Percentiles rank a stretch among this genome's conserved stretches.
phyloP scores from a whole-genome alignment of 1,139 yeast genomes.

The Kluyveromyces sp. region DNA sequence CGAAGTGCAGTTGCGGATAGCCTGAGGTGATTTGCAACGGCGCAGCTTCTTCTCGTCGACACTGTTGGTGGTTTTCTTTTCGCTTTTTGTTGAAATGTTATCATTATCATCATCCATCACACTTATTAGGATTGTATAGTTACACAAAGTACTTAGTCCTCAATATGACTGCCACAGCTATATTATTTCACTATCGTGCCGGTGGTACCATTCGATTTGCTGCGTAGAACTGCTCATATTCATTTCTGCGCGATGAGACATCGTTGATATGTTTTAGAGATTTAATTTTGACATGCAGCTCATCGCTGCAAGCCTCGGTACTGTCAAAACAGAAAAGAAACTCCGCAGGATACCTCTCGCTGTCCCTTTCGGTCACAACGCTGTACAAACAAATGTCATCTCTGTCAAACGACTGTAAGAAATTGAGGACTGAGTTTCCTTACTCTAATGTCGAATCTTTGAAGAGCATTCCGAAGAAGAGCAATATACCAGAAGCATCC shows the following conservation, averaged over 20 bases:
- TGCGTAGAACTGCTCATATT: no score
- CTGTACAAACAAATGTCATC: not conserved
- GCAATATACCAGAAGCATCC: conserved; percentile 24
- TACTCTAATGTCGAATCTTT: conserved; percentile 13
- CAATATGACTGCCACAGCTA: not conserved
- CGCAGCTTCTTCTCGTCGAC: not conserved
- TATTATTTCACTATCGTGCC: not conserved
- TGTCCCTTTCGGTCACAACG: no score
- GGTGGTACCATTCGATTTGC: no score
- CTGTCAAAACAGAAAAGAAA: no score
- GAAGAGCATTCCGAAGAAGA: conserved; percentile 20
- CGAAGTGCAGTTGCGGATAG: not conserved
- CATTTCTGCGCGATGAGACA: no score
- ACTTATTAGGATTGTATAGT: conserved; percentile 5
- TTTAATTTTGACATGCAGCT: not conserved
- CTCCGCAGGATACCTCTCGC: no score
- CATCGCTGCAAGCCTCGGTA: no score
- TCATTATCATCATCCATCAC: not conserved
- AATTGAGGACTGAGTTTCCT: conserved; percentile 6
- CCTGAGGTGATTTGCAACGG: not conserved
- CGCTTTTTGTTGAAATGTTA: conserved; percentile 1
- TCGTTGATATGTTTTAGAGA: no score
- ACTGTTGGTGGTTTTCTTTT: conserved; percentile 1
- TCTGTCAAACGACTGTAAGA: not conserved
- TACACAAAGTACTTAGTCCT: conserved; percentile 2